Conservation (phyloP, 106 monocot species). For the Allium sativum region DNA sequence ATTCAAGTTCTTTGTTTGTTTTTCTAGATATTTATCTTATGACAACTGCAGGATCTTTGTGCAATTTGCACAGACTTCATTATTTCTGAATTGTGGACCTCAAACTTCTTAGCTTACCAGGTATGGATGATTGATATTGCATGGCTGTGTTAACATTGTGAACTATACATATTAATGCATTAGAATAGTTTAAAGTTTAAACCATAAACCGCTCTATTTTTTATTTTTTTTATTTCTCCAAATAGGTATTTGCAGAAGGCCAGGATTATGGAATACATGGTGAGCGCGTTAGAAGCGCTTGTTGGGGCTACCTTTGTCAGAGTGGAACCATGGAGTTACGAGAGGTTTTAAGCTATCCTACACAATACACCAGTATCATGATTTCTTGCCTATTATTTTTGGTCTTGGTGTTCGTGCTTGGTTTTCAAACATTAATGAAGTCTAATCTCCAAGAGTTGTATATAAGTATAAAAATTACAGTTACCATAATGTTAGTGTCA, state of each 20-base stretch:
- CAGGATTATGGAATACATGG: conserved; percentile 98
- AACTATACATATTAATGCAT: not conserved
- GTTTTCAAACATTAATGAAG: no score
- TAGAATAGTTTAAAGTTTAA: not conserved
- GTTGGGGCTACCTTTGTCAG: conserved; percentile 99
- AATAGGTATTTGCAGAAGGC: conserved; percentile 88
- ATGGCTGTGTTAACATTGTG: not conserved
- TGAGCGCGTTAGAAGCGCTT: conserved; percentile 94
- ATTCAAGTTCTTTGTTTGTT: not conserved
- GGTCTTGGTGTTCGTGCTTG: not conserved
- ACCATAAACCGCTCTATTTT: no score
- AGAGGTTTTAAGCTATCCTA: conserved; percentile 41
- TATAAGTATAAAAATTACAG: not conserved
- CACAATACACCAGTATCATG: not conserved
- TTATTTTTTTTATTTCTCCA: conserved; percentile 3
- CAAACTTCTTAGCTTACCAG: conserved; percentile 92
- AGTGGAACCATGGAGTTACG: conserved; percentile 81
- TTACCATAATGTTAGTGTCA: no score
- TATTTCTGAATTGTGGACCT: conserved; percentile 86
- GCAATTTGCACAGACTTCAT: conserved; percentile 94
- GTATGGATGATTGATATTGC: conserved; percentile 16
- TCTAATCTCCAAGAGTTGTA: no score
- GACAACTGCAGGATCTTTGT: conserved; percentile 74
- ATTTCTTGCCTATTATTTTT: not conserved
- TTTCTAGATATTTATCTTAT: conserved; percentile 3